Percentiles rank a stretch among this genome's conserved stretches.
phyloP scores from a whole-genome alignment of 768 basidiomycete species.

The Pleurotus tuoliensis region DNA sequence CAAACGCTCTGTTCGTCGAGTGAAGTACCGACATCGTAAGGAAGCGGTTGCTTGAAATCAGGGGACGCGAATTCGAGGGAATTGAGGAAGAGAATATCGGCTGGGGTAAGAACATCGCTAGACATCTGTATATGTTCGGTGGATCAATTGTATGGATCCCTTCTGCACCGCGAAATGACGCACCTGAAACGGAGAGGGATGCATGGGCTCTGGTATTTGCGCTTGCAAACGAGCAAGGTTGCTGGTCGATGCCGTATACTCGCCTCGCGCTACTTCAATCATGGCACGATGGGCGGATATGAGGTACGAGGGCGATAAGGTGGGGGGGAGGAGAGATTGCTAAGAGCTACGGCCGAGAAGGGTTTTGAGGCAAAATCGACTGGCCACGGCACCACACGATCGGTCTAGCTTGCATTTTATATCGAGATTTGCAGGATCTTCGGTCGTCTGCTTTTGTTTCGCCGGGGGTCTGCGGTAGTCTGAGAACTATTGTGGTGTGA shows the following conservation, averaged over 20 bases:
- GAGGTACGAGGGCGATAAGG: neutral
- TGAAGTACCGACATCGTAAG: slow-evolving; percentile 1
- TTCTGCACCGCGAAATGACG: neutral
- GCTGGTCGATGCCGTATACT: neutral
- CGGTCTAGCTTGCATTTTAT: slow-evolving; percentile 7
- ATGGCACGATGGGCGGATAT: slow-evolving; percentile 3
- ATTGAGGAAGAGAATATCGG: slow-evolving; percentile 4
- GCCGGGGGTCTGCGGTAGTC: slow-evolving; percentile 3
- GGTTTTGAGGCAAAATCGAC: neutral
- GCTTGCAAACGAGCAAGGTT: neutral
- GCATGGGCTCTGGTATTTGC: slow-evolving; percentile 1
- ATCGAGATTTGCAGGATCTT: slow-evolving; percentile 7
- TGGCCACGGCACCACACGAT: neutral
- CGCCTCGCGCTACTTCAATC: slow-evolving; percentile 1
- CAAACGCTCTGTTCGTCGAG: slow-evolving; percentile 5
- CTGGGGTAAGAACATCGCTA: neutral
- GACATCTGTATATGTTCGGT: too few relatives aligned
- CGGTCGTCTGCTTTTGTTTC: slow-evolving; percentile 4
- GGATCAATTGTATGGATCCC: too few relatives aligned
- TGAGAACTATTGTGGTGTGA: slow-evolving; percentile 7
- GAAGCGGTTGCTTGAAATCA: neutral
- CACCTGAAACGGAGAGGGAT: neutral
- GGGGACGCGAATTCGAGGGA: neutral
- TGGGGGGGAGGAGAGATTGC: neutral
- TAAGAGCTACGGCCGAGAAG: too few relatives aligned